Conservation (phyloP, 2,329 filamentous ascomycete species). For the Colletotrichum orchidophilum region DNA sequence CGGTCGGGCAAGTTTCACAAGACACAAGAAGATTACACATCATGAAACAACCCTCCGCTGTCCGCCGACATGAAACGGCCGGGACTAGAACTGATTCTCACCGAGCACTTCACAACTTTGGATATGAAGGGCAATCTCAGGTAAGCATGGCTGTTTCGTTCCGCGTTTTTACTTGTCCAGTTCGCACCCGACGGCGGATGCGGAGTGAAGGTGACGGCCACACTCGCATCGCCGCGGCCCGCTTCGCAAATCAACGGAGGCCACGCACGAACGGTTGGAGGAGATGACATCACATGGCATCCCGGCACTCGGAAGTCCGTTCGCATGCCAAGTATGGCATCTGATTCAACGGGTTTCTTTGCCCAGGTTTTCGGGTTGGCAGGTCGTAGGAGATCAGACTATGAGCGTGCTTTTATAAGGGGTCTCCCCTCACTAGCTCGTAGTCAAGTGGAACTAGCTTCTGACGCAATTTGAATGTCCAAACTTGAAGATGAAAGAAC, state of each 20-base stretch:
- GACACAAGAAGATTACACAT: not conserved
- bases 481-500: slow-evolving; percentile 5
- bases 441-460: not conserved
- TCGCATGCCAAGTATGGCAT: not conserved
- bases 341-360: not conserved
- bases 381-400: not conserved
- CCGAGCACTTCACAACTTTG: not conserved
- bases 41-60: not conserved
- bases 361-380: not conserved
- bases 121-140: not conserved
- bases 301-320: slow-evolving; percentile 17
- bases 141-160: not conserved
- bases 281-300: slow-evolving; percentile 18
- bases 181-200: not conserved
- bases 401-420: not conserved
- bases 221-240: not conserved
- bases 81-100: not conserved
- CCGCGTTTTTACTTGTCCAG: not conserved
- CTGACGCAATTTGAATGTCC: not conserved
- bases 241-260: not conserved
- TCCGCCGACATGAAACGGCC: not conserved
- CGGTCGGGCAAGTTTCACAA: slow-evolving; percentile 7
- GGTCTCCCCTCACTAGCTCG: not conserved
- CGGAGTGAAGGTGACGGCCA: not conserved
- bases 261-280: not conserved